phyloP scores from a whole-genome alignment of 495 filamentous ascomycete genomes.

The Penicillium dipodomyicola region DNA sequence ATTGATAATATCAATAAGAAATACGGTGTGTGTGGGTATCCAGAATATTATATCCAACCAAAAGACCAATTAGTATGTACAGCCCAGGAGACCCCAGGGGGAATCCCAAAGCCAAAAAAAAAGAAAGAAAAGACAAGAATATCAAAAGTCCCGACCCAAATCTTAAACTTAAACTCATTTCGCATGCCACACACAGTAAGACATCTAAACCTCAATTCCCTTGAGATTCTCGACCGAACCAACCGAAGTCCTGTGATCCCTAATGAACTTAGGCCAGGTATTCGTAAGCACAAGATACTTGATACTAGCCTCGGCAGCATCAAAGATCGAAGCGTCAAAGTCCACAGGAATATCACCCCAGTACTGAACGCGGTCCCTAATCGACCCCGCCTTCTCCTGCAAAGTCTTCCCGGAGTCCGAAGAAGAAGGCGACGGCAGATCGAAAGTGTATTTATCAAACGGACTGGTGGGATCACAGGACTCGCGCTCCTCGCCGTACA shows the following conservation, averaged over 20 bases:
- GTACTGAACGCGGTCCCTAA: conserved; percentile 33
- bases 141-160: conserved; percentile 2
- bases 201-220: conserved; percentile 11
- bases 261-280: conserved; percentile 66
- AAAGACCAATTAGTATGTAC: conserved; percentile 10
- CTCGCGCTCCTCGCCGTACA: conserved; percentile 35
- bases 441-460: conserved; percentile 28
- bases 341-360: conserved; percentile 45
- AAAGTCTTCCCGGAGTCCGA: conserved; percentile 26
- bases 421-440: conserved; percentile 22
- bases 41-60: conserved; percentile 9
- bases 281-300: conserved; percentile 69
- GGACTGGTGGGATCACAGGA: conserved; percentile 30
- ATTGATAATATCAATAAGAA: conserved; percentile 6
- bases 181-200: conserved; percentile 7
- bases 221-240: conserved; percentile 18
- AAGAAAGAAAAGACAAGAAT: not conserved
- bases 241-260: conserved; percentile 18
- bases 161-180: conserved; percentile 13
- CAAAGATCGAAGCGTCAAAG: conserved; percentile 56
- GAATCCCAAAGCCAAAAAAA: not conserved
- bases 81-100: not conserved
- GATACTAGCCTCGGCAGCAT: conserved; percentile 57
- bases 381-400: conserved; percentile 7
- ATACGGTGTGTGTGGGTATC: conserved; percentile 10